phyloP scores from a whole-genome alignment of 768 basidiomycete species.

The Amanita brunnescens region DNA sequence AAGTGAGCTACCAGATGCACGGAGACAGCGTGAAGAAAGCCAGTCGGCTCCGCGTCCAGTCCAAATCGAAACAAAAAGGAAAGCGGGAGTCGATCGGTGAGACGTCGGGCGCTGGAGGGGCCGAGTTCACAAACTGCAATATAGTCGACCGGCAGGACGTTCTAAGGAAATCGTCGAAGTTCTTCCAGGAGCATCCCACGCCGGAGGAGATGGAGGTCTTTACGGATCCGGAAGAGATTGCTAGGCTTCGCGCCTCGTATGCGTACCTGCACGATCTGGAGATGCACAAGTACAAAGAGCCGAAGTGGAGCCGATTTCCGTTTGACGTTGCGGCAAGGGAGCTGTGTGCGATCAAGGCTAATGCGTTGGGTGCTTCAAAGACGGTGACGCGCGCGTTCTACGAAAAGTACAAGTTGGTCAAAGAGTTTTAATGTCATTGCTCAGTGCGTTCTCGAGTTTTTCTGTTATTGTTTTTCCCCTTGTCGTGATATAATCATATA shows the following conservation, averaged over 20 bases:
- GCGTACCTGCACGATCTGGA: constrained; percentile 37
- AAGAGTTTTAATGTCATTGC: background rate
- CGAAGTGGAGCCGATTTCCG: constrained; percentile 27
- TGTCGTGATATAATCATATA: too few species aligned
- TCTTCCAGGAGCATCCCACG: constrained; percentile 27
- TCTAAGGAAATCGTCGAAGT: constrained; percentile 36
- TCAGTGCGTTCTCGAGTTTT: background rate
- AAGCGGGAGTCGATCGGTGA: background rate
- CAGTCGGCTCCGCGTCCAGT: too few species aligned
- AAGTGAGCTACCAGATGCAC: constrained; percentile 19
- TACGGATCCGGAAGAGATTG: constrained; percentile 24
- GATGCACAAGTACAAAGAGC: constrained; percentile 4
- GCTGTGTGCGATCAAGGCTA: constrained; percentile 44
- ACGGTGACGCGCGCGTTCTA: constrained; percentile 38
- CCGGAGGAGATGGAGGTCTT: constrained; percentile 18
- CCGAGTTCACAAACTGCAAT: constrained; percentile 24
- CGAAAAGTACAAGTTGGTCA: constrained; percentile 25
- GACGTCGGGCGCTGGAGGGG: background rate
- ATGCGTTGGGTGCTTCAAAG: constrained; percentile 30
- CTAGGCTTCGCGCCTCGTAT: constrained; percentile 43
- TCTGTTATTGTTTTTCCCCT: background rate
- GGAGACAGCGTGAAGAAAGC: background rate
- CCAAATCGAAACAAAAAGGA: background rate
- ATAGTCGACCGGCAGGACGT: constrained; percentile 46
- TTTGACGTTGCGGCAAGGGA: constrained; percentile 46